Conservation (phyloP, 441 rosid genomes). For the Populus hybrid region DNA sequence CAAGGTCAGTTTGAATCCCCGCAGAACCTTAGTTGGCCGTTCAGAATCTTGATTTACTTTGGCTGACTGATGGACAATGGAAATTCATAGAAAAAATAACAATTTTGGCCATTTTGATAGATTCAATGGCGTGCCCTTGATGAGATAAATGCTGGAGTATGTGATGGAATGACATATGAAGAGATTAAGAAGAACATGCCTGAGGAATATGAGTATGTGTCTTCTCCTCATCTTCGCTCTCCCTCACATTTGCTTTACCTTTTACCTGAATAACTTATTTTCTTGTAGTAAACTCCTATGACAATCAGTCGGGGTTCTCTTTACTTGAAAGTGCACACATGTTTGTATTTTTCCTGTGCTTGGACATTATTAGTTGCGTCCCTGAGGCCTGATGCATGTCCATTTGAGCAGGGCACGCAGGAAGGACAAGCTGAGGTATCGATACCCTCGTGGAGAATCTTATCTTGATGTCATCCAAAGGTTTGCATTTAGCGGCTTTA, state of each 20-base stretch:
- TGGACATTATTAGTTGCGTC: neutral
- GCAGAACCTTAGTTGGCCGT: constrained; percentile 3
- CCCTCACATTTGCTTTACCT: neutral
- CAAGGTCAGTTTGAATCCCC: constrained; percentile 54
- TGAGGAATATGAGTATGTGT: constrained; percentile 87
- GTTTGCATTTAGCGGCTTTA: constrained; percentile 31
- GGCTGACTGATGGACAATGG: neutral
- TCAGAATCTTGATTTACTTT: neutral
- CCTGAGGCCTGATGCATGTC: constrained; percentile 1
- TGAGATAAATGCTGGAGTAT: constrained; percentile 96
- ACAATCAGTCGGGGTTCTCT: neutral
- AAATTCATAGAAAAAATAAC: neutral
- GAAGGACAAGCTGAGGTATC: constrained; percentile 91
- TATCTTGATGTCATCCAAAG: constrained; percentile 99
- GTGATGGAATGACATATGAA: constrained; percentile 99
- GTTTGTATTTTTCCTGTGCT: neutral
- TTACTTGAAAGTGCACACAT: neutral
- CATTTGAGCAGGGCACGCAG: constrained; percentile 58
- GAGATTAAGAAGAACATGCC: constrained; percentile 95
- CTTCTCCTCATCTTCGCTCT: neutral
- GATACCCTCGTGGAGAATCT: constrained; percentile 99
- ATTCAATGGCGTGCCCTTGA: constrained; percentile 99
- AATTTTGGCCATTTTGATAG: constrained; percentile 28
- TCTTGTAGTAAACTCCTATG: neutral
- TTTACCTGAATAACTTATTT: neutral